A percentile compares a stretch with the other conserved stretches of the same genome.
phyloP scores from a whole-genome alignment of 2,329 filamentous ascomycete genomes.

The Curvularia hawaiiensis region DNA sequence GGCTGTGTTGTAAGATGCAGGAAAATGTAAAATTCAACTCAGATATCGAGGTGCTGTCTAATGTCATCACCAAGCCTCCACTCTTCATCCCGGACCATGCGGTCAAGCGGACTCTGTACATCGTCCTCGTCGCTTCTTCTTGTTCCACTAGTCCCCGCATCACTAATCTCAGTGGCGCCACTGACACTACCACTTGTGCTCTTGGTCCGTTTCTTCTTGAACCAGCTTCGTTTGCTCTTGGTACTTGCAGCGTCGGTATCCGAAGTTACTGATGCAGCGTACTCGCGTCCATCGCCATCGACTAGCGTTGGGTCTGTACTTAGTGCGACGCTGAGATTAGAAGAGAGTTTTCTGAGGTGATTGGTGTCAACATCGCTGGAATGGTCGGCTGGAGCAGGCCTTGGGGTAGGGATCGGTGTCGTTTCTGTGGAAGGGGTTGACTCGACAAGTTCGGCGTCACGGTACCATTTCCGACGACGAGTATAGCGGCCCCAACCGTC shows the following conservation, averaged over 20 bases:
- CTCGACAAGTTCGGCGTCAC: constrained; percentile 94
- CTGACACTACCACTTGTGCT: constrained; percentile 40
- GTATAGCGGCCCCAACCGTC: constrained; percentile 97
- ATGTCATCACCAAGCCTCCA: constrained; percentile 54
- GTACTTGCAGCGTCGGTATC: constrained; percentile 42
- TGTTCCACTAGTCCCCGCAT: constrained; percentile 36
- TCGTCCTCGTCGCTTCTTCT: constrained; percentile 53
- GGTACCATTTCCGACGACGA: constrained; percentile 90
- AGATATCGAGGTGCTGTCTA: constrained; percentile 3
- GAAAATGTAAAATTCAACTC: not conserved
- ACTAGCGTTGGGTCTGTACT: constrained; percentile 32
- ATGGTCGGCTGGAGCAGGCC: constrained; percentile 39
- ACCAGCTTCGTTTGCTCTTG: constrained; percentile 44
- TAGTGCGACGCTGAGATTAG: constrained; percentile 32
- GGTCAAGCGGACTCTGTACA: constrained; percentile 55
- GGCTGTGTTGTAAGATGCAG: not conserved
- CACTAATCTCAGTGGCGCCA: constrained; percentile 37
- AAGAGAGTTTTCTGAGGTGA: constrained; percentile 29
- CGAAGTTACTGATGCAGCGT: constrained; percentile 29
- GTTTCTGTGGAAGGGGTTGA: constrained; percentile 55
- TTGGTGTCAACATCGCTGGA: constrained; percentile 28
- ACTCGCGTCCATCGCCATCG: constrained; percentile 30
- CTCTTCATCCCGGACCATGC: constrained; percentile 59
- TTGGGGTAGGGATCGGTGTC: constrained; percentile 51
- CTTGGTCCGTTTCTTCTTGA: constrained; percentile 39